phyloP scores from a whole-genome alignment of 345 rosid species.

The Mercurialis annua region DNA sequence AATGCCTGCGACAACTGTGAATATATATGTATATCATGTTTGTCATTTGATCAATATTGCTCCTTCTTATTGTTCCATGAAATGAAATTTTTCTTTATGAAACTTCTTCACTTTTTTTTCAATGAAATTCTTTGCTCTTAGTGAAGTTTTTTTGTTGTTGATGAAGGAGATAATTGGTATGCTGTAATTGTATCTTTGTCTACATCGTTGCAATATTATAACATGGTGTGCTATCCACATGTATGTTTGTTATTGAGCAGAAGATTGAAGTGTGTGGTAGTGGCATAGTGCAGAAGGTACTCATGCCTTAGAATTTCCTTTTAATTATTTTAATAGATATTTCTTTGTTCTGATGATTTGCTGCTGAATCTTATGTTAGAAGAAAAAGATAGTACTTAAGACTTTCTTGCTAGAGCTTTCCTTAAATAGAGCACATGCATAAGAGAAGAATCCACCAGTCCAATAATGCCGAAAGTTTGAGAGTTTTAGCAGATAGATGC shows the following conservation, averaged over 20 bases:
- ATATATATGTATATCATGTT: not conserved
- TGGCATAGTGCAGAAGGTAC: constrained; percentile 6
- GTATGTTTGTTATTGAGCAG: not conserved
- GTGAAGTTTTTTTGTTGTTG: not conserved
- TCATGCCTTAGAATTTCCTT: constrained; percentile 13
- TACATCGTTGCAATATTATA: not conserved
- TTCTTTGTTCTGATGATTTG: constrained; percentile 5
- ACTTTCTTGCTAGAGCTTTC: constrained; percentile 7
- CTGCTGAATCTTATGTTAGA: constrained; percentile 3
- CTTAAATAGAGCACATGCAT: constrained; percentile 7
- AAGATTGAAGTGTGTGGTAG: not conserved
- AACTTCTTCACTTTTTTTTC: not conserved
- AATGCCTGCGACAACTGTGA: not conserved
- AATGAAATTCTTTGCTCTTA: not conserved
- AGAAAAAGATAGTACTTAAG: not conserved
- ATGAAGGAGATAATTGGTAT: not conserved
- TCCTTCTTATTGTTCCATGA: not conserved
- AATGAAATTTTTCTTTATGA: not conserved
- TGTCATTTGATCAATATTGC: not conserved
- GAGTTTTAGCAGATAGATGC: constrained; percentile 27
- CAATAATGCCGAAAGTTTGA: constrained; percentile 18
- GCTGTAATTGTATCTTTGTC: not conserved
- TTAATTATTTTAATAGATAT: constrained; percentile 14
- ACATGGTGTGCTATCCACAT: not conserved
- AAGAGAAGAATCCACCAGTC: constrained; percentile 14